These are phyloP conservation scores for Gardenia jasminoides DNA, from an alignment of 257 asterid genomes.

Conservation along the genomic window DNA sequence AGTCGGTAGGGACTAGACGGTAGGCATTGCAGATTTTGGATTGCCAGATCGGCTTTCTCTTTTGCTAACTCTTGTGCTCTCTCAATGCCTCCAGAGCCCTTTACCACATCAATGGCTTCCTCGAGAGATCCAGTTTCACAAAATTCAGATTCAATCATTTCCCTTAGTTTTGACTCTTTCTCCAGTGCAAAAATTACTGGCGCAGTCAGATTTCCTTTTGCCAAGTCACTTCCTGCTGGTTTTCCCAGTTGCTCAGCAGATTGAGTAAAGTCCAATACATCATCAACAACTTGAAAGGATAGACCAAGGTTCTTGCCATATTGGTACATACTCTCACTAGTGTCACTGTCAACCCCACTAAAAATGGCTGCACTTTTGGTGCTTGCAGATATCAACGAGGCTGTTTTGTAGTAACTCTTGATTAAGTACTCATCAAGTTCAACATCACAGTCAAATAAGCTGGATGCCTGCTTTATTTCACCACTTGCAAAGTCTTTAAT, in stretches of 20 bases:
- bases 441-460: constrained; percentile 82
- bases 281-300: constrained; percentile 89
- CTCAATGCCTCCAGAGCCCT: constrained; percentile 71
- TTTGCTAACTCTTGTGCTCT: constrained; percentile 71
- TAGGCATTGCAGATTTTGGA: constrained; percentile 59
- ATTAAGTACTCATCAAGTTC: constrained; percentile 76
- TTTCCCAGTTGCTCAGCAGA: constrained; percentile 91
- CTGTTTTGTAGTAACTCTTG: constrained; percentile 93
- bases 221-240: constrained; percentile 89
- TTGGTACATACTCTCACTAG: constrained; percentile 72
- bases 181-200: constrained; percentile 82
- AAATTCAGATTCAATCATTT: constrained; percentile 76
- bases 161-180: constrained; percentile 63
- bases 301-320: constrained; percentile 90
- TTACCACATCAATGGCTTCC: constrained; percentile 67
- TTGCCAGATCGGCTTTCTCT: constrained; percentile 66
- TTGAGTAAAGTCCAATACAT: constrained; percentile 83
- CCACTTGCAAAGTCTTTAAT: constrained; percentile 98
- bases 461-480: constrained; percentile 92
- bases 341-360: constrained; percentile 55
- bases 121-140: constrained; percentile 76
- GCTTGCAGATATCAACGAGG: constrained; percentile 92
- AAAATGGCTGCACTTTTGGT: constrained; percentile 89
- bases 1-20: constrained; percentile 56
- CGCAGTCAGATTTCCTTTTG: constrained; percentile 80